Evolutionary conservation across 805 yeast species (phyloP).

Genomic region (Torulaspora indica): DNA sequence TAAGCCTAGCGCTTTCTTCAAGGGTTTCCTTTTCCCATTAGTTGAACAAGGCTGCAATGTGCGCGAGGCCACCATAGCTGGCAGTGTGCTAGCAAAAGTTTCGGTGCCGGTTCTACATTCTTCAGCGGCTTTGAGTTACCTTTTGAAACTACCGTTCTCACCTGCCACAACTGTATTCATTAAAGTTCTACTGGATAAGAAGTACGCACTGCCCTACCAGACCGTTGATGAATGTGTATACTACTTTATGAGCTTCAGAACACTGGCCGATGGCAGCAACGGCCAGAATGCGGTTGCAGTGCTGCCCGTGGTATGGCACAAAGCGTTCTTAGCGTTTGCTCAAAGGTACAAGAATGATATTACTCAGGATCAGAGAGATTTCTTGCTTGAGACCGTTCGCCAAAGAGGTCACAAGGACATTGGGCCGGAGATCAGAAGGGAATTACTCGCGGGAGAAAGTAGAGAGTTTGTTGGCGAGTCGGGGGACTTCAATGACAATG

Average conservation of each 20-base stretch:
- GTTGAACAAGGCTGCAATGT: conserved; percentile 85
- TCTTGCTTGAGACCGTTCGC: conserved; percentile 82
- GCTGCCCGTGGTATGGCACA: conserved; percentile 96
- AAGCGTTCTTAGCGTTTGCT: conserved; percentile 88
- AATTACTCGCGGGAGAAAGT: conserved; percentile 77
- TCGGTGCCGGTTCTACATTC: conserved; percentile 95
- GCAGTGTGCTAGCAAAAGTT: conserved; percentile 81
- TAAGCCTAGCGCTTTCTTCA: conserved; percentile 96
- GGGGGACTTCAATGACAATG: conserved; percentile 29
- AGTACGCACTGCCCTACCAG: conserved; percentile 94
- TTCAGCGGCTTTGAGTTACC: conserved; percentile 86
- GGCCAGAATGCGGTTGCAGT: conserved; percentile 42
- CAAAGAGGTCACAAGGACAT: conserved; percentile 84
- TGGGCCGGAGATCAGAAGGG: conserved; percentile 93
- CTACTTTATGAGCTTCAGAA: conserved; percentile 87
- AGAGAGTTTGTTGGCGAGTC: conserved; percentile 43
- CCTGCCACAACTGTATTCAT: conserved; percentile 91
- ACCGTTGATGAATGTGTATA: conserved; percentile 91
- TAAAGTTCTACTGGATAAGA: conserved; percentile 83
- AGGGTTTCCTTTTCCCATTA: conserved; percentile 89
- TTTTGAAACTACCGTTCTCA: conserved; percentile 73
- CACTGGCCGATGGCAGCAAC: conserved; percentile 43
- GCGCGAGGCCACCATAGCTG: conserved; percentile 92
- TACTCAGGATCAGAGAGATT: conserved; percentile 97
- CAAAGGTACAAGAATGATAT: conserved; percentile 96